Evolutionary conservation across 306 rosid genomes (phyloP).

Genomic region (Prunus mume): DNA sequence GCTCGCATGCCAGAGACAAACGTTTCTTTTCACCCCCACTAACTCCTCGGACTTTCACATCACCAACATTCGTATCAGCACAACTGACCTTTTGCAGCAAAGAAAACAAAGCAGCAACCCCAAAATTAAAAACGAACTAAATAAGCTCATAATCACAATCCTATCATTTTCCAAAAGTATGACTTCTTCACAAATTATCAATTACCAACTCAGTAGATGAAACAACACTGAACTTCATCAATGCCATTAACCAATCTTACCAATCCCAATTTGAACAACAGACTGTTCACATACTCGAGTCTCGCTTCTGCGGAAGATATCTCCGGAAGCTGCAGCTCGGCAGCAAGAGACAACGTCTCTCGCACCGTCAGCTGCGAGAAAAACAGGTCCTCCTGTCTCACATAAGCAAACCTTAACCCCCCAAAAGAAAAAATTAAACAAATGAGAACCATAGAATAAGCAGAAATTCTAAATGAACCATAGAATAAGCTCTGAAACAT

Average conservation of each 20-base stretch:
- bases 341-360: constrained; percentile 83
- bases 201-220: not conserved
- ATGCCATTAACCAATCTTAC: constrained; percentile 35
- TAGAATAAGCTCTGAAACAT: not conserved
- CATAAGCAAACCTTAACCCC: constrained; percentile 66
- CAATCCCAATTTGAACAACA: constrained; percentile 81
- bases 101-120: constrained; percentile 22
- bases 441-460: constrained; percentile 3
- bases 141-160: not conserved
- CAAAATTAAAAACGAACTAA: not conserved
- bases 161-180: constrained; percentile 1
- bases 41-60: constrained; percentile 83
- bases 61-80: constrained; percentile 88
- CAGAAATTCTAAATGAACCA: not conserved
- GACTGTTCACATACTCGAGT: constrained; percentile 71
- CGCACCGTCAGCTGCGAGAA: constrained; percentile 93
- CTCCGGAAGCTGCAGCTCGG: constrained; percentile 74
- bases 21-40: constrained; percentile 98
- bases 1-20: constrained; percentile 82
- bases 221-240: not conserved
- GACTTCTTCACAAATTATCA: not conserved
- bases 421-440: constrained; percentile 16
- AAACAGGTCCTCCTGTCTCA: constrained; percentile 93
- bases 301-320: constrained; percentile 61
- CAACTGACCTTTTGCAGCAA: constrained; percentile 62